Evolutionary conservation across 495 filamentous ascomycete genomes (phyloP).

Genomic region (Clavariopsis aquatica): DNA sequence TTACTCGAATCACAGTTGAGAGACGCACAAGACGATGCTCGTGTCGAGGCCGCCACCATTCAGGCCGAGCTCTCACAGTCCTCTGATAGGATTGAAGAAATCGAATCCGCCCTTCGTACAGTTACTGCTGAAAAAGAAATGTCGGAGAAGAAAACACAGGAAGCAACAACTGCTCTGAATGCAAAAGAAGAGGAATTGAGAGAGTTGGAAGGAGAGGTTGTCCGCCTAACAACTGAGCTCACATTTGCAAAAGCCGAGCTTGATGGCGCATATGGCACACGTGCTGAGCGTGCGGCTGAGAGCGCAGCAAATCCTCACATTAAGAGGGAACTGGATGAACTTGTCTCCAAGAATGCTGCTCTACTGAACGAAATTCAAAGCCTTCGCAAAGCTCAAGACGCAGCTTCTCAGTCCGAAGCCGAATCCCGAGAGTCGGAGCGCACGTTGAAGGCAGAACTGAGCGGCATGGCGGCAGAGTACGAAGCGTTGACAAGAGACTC

Average conservation of each 20-base stretch:
- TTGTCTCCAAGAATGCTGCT: slow-evolving; percentile 60
- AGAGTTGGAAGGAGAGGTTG: slow-evolving; percentile 75
- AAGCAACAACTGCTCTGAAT: slow-evolving; percentile 25
- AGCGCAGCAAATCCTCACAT: slow-evolving; percentile 36
- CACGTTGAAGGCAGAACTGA: slow-evolving; percentile 74
- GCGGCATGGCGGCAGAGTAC: slow-evolving; percentile 79
- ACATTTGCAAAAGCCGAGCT: slow-evolving; percentile 92
- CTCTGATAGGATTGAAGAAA: slow-evolving; percentile 18
- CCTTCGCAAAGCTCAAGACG: slow-evolving; percentile 29
- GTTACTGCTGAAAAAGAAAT: slow-evolving; percentile 30
- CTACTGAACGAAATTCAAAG: slow-evolving; percentile 52
- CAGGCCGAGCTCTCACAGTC: slow-evolving; percentile 38
- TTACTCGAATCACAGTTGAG: slow-evolving; percentile 19
- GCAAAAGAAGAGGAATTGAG: slow-evolving; percentile 52
- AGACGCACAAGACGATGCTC: slow-evolving; percentile 35
- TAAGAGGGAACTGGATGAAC: slow-evolving; percentile 49
- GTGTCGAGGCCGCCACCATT: slow-evolving; percentile 34
- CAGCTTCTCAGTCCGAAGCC: slow-evolving; percentile 25
- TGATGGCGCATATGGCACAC: slow-evolving; percentile 80
- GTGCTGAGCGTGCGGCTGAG: slow-evolving; percentile 45
- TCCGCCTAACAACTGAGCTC: slow-evolving; percentile 84
- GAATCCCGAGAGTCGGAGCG: slow-evolving; percentile 47
- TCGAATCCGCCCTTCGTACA: slow-evolving; percentile 13
- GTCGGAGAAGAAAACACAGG: slow-evolving; percentile 21
- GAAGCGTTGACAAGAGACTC: slow-evolving; percentile 83